phyloP scores from a whole-genome alignment of 495 filamentous ascomycete genomes.

The Darksidea phi region DNA sequence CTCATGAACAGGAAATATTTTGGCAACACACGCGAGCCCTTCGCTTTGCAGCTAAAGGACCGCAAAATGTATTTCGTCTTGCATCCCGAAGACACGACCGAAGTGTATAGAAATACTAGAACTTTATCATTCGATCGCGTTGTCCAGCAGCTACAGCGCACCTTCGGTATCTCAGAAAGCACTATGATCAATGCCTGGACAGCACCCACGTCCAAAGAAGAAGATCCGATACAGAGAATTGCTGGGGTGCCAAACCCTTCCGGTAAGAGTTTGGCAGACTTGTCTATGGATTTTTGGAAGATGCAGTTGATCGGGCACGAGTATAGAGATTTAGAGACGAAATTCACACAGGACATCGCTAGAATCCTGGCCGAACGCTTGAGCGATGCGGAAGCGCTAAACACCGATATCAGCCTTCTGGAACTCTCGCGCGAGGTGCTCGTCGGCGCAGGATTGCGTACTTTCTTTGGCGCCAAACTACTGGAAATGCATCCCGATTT shows the following conservation, averaged over 20 bases:
- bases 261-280: not conserved
- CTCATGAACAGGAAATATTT: not conserved
- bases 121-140: not conserved
- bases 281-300: not conserved
- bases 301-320: not conserved
- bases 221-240: not conserved
- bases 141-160: not conserved
- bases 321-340: not conserved
- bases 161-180: not conserved
- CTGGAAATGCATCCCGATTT: slow-evolving; percentile 1
- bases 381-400: not conserved
- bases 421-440: not conserved
- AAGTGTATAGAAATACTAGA: not conserved
- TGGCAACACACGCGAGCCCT: not conserved
- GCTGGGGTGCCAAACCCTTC: not conserved
- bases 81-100: not conserved
- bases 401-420: not conserved
- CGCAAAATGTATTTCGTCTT: not conserved
- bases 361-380: not conserved
- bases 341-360: not conserved
- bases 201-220: not conserved
- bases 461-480: slow-evolving; percentile 14
- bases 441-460: not conserved
- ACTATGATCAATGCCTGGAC: not conserved
- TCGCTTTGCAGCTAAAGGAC: not conserved